Conservation (phyloP, 1,139 yeast species). For the Debaryomyces coudertii region DNA sequence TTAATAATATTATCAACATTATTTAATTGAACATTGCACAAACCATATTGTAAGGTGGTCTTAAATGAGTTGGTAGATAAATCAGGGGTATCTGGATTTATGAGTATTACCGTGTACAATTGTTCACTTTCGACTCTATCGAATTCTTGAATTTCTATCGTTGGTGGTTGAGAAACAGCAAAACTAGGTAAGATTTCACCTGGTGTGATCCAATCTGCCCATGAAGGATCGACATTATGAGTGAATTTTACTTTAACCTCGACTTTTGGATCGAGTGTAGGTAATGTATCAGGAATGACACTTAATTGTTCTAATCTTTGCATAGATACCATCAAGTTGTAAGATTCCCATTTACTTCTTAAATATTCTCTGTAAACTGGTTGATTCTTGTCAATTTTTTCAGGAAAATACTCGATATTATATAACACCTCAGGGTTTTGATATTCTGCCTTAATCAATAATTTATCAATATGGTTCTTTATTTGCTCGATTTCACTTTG, state of each 20-base stretch:
- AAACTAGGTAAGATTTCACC: constrained; percentile 75
- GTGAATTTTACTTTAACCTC: constrained; percentile 78
- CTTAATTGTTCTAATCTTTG: constrained; percentile 86
- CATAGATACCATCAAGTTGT: constrained; percentile 72
- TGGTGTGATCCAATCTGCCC: constrained; percentile 69
- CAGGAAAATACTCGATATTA: constrained; percentile 52
- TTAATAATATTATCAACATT: constrained; percentile 64
- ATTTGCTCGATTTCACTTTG: constrained; percentile 13
- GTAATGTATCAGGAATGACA: constrained; percentile 91
- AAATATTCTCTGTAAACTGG: constrained; percentile 80
- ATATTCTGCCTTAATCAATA: constrained; percentile 54
- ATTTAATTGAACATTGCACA: constrained; percentile 65
- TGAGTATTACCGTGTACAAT: constrained; percentile 74
- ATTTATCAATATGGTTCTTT: constrained; percentile 23
- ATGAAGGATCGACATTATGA: constrained; percentile 58
- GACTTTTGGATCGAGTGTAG: constrained; percentile 83
- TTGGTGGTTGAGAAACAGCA: constrained; percentile 75
- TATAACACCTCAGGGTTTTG: constrained; percentile 83
- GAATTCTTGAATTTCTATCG: constrained; percentile 73
- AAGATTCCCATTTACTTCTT: constrained; percentile 69
- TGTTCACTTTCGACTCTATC: constrained; percentile 45
- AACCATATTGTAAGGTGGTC: constrained; percentile 79
- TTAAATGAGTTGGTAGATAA: constrained; percentile 65
- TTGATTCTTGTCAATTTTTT: constrained; percentile 62
- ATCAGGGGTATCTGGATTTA: constrained; percentile 93